A percentile compares a stretch with the other conserved stretches of the same genome.
Evolutionary conservation across 345 rosid species (phyloP).

Genomic region (Turnera subulata): DNA sequence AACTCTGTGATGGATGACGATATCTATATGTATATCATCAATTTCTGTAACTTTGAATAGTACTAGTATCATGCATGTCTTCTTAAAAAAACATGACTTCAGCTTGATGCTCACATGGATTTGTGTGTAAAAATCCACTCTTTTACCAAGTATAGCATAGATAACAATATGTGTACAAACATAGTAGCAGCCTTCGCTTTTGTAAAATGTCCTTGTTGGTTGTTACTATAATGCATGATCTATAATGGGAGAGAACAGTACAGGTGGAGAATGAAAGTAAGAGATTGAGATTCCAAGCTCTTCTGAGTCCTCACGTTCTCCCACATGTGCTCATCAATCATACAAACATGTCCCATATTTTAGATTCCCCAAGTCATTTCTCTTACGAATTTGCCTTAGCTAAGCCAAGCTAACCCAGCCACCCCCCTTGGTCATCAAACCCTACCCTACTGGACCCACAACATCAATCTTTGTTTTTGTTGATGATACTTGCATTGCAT

Average conservation of each 20-base stretch:
- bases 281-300: slow-evolving; percentile 28
- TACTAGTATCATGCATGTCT: neutral
- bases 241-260: neutral
- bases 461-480: neutral
- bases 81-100: neutral
- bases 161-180: neutral
- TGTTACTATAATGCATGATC: too few species aligned
- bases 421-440: neutral
- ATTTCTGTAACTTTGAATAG: too few species aligned
- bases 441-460: neutral
- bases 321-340: slow-evolving; percentile 35
- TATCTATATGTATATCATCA: neutral
- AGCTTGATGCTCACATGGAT: slow-evolving; percentile 21
- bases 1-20: neutral
- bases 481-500: neutral
- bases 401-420: too few species aligned
- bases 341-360: slow-evolving; percentile 9
- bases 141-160: neutral
- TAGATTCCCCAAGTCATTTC: slow-evolving; percentile 2
- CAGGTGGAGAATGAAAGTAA: slow-evolving; percentile 18
- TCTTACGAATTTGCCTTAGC: slow-evolving; percentile 6
- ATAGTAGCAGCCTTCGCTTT: slow-evolving; percentile 33
- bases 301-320: slow-evolving; percentile 33
- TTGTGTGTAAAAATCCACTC: slow-evolving; percentile 21
- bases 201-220: slow-evolving; percentile 16